phyloP scores from a whole-genome alignment of 164 flowering plant genomes.

The Euptelea pleiosperma region DNA sequence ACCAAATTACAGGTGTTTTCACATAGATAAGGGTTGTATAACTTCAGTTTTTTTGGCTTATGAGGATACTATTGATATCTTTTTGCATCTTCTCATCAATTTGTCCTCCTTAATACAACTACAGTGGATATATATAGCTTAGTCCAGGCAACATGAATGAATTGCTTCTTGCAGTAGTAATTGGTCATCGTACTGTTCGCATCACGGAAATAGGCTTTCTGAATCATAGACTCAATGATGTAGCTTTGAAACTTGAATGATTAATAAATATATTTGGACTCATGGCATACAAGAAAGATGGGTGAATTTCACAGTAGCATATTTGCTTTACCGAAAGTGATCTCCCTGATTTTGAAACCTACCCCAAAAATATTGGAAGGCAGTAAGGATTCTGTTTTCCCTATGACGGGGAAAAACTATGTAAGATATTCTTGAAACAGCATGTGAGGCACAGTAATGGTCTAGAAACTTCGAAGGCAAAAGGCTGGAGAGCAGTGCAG shows the following conservation, averaged over 20 bases:
- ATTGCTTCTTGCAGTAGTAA: neutral
- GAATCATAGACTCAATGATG: too few species aligned
- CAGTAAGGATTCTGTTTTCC: too few species aligned
- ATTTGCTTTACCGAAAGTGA: neutral
- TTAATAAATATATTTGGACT: neutral
- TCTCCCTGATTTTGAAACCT: neutral
- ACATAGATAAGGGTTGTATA: neutral
- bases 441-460: too few species aligned
- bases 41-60: neutral
- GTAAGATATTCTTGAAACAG: too few species aligned
- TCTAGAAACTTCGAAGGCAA: too few species aligned
- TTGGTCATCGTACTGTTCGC: neutral
- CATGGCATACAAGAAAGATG: neutral
- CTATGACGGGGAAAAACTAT: too few species aligned
- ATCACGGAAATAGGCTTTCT: neutral
- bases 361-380: neutral
- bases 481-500: too few species aligned
- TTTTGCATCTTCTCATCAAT: neutral
- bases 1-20: slow-evolving; percentile 72
- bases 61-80: neutral
- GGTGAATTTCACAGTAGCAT: neutral
- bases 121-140: neutral
- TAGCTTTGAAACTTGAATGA: neutral
- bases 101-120: neutral
- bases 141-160: neutral